Evolutionary conservation across 2,329 filamentous ascomycete species (phyloP), one percentile per base, ranked within the genome.

Genomic region (Coniochaeta sp.): DNA sequence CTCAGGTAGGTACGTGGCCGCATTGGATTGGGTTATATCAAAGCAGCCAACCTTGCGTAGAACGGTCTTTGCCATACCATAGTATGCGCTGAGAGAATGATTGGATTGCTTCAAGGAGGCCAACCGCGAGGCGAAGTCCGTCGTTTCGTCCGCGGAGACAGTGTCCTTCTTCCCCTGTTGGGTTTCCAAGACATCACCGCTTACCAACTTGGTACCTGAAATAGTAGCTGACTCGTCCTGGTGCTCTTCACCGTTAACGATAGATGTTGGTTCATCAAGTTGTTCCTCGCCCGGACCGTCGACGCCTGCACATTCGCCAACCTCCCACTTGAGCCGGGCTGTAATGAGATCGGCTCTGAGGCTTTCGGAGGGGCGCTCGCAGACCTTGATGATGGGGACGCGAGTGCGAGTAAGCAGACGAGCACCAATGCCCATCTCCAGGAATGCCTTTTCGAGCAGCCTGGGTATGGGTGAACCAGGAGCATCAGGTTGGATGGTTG

Each of bases 371-470:
- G 91, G 91, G 47, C 76, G 82, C 70, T 93, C 82, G 68, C 91
- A 96, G 17, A 96, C 80, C 70, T 96, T 95, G 70, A 96, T 88
- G 65, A 96, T 96, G 0, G 92, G 91, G 3, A 96, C 89, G 62
- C 91, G 82, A 1, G 91, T 95, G 59, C 86, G 84, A 1, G 89
- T 89, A 2, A 96, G 79, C 3, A 96, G 78, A 4, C 90, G 84
- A 17, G 90, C 91, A 2, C 91, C 91, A 64, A 89, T 84, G 0
- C 89, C 90, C 30, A 82, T 76, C 17, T 89, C 81, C 5, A 96
- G 78, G 14, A 96, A 81, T 3, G 83, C 84, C 70, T 88, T 89
- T 69, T 96, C 91, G 2, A 96, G 73, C 7, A 93, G 69, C 26
- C 90, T 83, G 1, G 91, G 91, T 59, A 95, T 86, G 1, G 81